A percentile compares a stretch with the other conserved stretches of the same genome.
Conservation (phyloP, 257 asterid genomes). For the Mitragyna speciosa region DNA sequence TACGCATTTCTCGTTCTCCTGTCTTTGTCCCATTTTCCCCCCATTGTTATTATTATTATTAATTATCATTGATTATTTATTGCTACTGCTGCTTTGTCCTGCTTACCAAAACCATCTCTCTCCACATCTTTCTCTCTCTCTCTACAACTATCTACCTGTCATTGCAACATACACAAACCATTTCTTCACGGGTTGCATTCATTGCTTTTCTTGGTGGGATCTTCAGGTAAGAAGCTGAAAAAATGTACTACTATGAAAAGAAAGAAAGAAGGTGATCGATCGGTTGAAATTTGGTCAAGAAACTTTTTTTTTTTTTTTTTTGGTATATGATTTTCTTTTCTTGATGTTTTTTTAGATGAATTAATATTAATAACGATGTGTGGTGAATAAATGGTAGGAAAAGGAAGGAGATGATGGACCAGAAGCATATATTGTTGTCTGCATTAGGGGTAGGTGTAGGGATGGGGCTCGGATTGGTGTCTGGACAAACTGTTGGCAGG, state of each 20-base stretch:
- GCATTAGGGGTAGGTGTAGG: slow-evolving; percentile 94
- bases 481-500: slow-evolving; percentile 57
- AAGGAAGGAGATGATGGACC: slow-evolving; percentile 53
- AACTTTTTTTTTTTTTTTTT: no score
- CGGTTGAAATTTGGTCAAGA: not conserved
- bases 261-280: not conserved
- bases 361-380: not conserved
- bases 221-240: not conserved
- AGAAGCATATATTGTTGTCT: slow-evolving; percentile 69
- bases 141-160: not conserved
- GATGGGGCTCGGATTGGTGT: slow-evolving; percentile 73
- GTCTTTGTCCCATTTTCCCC: not conserved
- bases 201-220: not conserved
- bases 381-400: not conserved
- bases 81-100: not conserved
- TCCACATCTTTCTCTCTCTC: no score
- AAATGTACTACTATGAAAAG: not conserved
- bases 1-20: slow-evolving; percentile 29
- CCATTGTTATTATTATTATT: no score
- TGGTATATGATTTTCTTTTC: no score
- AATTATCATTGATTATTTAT: not conserved
- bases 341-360: no score
- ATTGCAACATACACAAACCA: not conserved
- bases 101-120: not conserved
- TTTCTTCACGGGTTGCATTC: not conserved